phyloP scores from a whole-genome alignment of 176 grass and related monocot genomes.

The Carex parvula region DNA sequence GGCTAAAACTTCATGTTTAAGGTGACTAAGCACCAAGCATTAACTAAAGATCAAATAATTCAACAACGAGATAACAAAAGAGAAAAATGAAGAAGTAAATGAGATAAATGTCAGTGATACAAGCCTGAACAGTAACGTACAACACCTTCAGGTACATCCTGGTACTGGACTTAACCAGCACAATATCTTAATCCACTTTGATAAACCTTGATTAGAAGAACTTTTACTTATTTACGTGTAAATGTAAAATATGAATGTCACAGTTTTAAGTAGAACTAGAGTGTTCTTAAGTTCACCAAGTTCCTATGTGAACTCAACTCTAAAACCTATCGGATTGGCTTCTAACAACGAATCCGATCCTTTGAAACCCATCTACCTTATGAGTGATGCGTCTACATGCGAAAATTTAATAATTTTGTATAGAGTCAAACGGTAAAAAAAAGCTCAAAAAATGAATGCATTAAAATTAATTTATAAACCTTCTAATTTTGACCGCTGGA shows the following conservation, averaged over 20 bases:
- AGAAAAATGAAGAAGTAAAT: not conserved
- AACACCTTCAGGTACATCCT: not conserved
- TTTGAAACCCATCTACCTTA: too few relatives aligned
- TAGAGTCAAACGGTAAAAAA: too few relatives aligned
- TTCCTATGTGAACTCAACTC: too few relatives aligned
- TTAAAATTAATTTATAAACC: too few relatives aligned
- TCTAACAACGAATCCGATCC: too few relatives aligned
- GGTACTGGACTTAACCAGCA: not conserved
- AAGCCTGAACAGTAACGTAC: not conserved
- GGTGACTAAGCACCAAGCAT: not conserved
- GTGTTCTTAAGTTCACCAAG: too few relatives aligned
- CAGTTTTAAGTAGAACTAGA: not conserved
- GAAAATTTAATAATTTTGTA: too few relatives aligned
- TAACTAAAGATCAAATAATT: not conserved
- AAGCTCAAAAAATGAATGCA: too few relatives aligned
- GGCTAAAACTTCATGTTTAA: not conserved
- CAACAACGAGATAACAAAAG: not conserved
- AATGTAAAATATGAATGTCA: not conserved
- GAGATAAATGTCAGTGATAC: not conserved
- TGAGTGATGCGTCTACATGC: too few relatives aligned
- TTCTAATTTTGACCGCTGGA: too few relatives aligned
- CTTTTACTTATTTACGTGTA: not conserved
- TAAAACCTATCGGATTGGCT: too few relatives aligned
- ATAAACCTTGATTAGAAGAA: not conserved
- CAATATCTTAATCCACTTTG: not conserved